Conservation (phyloP, 1,284 basidiomycete genomes). For the Caloboletus inedulis region DNA sequence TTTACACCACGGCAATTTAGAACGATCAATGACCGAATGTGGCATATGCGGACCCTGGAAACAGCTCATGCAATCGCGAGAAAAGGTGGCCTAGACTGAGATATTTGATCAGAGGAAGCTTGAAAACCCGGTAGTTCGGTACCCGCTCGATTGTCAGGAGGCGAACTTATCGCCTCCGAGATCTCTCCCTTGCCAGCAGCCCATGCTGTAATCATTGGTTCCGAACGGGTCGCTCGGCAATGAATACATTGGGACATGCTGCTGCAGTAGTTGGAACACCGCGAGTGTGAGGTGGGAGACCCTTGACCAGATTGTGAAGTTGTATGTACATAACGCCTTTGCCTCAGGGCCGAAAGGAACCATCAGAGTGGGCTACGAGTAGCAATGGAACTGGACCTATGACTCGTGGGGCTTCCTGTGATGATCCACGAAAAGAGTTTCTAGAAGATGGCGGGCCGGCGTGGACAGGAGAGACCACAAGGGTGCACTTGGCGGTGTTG, state of each 20-base stretch:
- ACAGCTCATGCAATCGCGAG: conserved; percentile 29
- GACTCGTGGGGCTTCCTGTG: conserved; percentile 17
- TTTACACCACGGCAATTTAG: conserved; percentile 29
- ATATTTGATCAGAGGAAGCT: conserved; percentile 27
- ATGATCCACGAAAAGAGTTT: conserved; percentile 25
- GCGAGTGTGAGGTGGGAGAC: conserved; percentile 10
- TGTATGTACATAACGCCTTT: conserved; percentile 14
- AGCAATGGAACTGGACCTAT: conserved; percentile 5
- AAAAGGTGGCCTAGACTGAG: conserved; percentile 29
- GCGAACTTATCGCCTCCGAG: conserved; percentile 34
- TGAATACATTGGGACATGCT: conserved; percentile 23
- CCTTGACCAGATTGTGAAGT: conserved; percentile 9
- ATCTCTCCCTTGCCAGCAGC: conserved; percentile 30
- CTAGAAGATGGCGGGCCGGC: conserved; percentile 7
- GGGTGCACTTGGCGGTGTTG: conserved; percentile 16
- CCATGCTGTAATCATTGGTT: conserved; percentile 31
- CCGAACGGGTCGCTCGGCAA: conserved; percentile 31
- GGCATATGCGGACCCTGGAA: conserved; percentile 34
- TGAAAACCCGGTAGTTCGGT: conserved; percentile 27
- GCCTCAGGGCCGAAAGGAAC: conserved; percentile 14
- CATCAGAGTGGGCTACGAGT: conserved; percentile 4
- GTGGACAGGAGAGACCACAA: conserved; percentile 9
- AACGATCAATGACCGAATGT: conserved; percentile 25
- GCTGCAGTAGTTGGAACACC: conserved; percentile 19
- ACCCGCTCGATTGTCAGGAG: conserved; percentile 37